A percentile compares a stretch with the other conserved stretches of the same genome.
Evolutionary conservation across 1,284 basidiomycete species (phyloP).

Genomic region (Trametes versicolor): DNA sequence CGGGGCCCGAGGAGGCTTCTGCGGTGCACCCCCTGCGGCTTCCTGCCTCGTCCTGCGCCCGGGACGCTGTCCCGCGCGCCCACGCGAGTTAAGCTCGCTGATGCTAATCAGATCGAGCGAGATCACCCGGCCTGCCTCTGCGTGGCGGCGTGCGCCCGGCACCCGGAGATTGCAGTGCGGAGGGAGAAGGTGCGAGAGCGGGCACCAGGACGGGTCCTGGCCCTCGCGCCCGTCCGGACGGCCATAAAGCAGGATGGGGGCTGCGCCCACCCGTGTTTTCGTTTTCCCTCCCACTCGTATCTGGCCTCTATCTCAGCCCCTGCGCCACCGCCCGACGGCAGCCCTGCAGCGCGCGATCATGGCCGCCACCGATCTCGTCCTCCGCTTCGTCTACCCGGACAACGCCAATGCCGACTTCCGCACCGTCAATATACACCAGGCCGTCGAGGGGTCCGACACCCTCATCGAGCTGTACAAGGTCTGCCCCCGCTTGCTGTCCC

Average conservation of each 20-base stretch:
- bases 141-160: constrained; percentile 12
- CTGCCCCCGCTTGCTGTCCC: constrained; percentile 27
- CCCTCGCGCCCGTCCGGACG: constrained; percentile 3
- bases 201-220: constrained; percentile 22
- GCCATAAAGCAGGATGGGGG: constrained; percentile 12
- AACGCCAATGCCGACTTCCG: constrained; percentile 52
- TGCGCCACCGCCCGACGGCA: neutral
- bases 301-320: constrained; percentile 3
- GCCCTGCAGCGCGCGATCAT: constrained; percentile 28
- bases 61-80: constrained; percentile 19
- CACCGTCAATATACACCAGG: constrained; percentile 53
- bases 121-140: constrained; percentile 32
- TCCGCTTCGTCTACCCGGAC: constrained; percentile 53
- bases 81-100: constrained; percentile 44
- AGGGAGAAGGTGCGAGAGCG: constrained; percentile 11
- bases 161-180: constrained; percentile 22
- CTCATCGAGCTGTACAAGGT: constrained; percentile 60
- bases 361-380: constrained; percentile 47
- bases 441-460: constrained; percentile 44
- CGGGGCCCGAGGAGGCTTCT: constrained; percentile 3
- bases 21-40: neutral
- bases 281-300: neutral
- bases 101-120: constrained; percentile 42
- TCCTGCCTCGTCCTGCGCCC: neutral
- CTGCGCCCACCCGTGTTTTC: neutral